Conservation (phyloP, 2,329 filamentous ascomycete genomes). For the Bisporella sp. region DNA sequence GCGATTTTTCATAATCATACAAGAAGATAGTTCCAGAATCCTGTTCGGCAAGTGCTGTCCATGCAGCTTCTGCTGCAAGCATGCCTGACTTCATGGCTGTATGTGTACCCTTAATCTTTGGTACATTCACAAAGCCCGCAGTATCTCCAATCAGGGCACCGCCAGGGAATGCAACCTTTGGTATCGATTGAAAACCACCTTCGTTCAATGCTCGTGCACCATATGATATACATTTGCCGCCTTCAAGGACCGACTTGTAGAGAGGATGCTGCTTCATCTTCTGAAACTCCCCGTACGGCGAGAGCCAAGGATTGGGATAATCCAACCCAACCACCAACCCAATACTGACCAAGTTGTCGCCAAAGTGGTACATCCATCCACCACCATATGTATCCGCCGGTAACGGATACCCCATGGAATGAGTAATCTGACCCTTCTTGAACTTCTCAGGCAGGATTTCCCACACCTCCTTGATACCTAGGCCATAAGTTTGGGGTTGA, state of each 20-base stretch:
- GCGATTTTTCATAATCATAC: conserved; percentile 85
- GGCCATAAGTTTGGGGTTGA: conserved; percentile 89
- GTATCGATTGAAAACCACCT: conserved; percentile 95
- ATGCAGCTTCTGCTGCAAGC: conserved; percentile 89
- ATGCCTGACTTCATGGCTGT: conserved; percentile 97
- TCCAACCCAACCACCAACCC: conserved; percentile 90
- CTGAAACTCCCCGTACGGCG: conserved; percentile 93
- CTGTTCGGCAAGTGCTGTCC: conserved; percentile 57
- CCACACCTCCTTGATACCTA: conserved; percentile 97
- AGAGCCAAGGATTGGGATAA: conserved; percentile 94
- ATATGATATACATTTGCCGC: conserved; percentile 96
- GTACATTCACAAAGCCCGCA: conserved; percentile 93
- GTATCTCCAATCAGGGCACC: conserved; percentile 94
- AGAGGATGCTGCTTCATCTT: conserved; percentile 98
- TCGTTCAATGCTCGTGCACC: conserved; percentile 87
- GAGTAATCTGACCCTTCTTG: conserved; percentile 73
- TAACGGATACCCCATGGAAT: conserved; percentile 90
- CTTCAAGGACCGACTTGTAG: conserved; percentile 80
- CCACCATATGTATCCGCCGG: conserved; percentile 88
- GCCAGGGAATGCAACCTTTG: conserved; percentile 92
- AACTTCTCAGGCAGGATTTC: conserved; percentile 93
- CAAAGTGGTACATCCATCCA: conserved; percentile 99
- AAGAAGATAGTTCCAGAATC: conserved; percentile 74
- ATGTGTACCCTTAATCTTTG: conserved; percentile 97
- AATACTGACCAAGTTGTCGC: conserved; percentile 89